Conservation (phyloP, 139 green algal genomes). For the Closterium sp. region DNA sequence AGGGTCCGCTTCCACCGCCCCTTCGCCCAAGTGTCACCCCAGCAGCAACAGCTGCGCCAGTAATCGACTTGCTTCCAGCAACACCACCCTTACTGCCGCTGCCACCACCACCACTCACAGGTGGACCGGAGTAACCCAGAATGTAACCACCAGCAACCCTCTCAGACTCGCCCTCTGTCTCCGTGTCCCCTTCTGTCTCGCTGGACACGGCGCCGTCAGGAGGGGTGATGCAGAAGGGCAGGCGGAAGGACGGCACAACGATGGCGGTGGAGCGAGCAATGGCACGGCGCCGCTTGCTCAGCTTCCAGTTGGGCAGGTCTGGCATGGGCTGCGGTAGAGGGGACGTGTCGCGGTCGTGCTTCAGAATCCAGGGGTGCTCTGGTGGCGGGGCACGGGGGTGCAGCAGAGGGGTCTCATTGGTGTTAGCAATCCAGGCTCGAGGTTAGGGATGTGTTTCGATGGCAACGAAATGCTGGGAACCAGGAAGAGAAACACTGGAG, state of each 20-base stretch:
- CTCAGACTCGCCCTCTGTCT: neutral
- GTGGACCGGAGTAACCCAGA: neutral
- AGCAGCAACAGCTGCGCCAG: neutral
- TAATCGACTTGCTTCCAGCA: neutral
- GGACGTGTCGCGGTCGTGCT: neutral
- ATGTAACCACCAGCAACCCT: neutral
- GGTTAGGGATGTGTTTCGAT: too few relatives aligned
- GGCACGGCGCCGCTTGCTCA: neutral
- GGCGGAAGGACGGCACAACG: neutral
- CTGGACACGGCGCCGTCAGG: neutral
- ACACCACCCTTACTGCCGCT: neutral
- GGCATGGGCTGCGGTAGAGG: neutral
- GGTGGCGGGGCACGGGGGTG: too few relatives aligned
- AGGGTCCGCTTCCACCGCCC: neutral
- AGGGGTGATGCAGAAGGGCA: constrained; percentile 4
- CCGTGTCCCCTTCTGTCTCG: neutral
- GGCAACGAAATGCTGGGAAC: too few relatives aligned
- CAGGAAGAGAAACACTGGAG: neutral
- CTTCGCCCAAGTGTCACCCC: neutral
- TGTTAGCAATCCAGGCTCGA: too few relatives aligned
- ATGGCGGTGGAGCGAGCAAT: constrained; percentile 3
- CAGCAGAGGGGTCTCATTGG: too few relatives aligned
- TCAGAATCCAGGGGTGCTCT: neutral
- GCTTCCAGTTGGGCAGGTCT: neutral
- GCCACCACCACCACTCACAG: neutral